phyloP scores from a whole-genome alignment of 148 eudicot genomes.

The Persicaria maculosa region DNA sequence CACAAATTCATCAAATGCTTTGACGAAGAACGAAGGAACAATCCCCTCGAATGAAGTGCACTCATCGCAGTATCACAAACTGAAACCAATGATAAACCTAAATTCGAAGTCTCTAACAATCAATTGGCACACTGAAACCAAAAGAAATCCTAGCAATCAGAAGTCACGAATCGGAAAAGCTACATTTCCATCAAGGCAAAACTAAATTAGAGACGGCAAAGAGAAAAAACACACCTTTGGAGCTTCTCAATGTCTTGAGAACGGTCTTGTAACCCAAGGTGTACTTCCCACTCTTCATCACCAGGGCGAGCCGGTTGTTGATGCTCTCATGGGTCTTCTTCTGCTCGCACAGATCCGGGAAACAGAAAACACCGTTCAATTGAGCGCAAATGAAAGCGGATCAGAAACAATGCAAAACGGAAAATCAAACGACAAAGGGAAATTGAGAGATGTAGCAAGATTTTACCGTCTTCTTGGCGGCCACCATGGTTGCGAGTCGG shows the following conservation, averaged over 20 bases:
- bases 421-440: neutral
- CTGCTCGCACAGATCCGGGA: conserved; percentile 21
- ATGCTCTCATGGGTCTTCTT: conserved; percentile 74
- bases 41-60: neutral
- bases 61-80: neutral
- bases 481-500: conserved; percentile 29
- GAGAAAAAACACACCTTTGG: conserved; percentile 30
- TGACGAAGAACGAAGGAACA: neutral
- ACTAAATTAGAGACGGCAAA: neutral
- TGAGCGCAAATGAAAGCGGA: neutral
- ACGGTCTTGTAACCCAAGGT: conserved; percentile 59
- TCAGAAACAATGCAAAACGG: neutral
- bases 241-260: conserved; percentile 45
- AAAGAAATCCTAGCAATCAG: neutral
- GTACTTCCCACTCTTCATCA: conserved; percentile 61
- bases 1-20: neutral
- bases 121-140: neutral
- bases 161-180: neutral
- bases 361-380: neutral
- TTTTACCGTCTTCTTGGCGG: conserved; percentile 49
- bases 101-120: neutral
- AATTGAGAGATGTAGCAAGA: neutral
- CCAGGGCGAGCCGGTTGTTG: conserved; percentile 59
- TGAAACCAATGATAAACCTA: neutral
- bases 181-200: neutral